Conservation (phyloP, 495 filamentous ascomycete species). For the Parmelia sp. region DNA sequence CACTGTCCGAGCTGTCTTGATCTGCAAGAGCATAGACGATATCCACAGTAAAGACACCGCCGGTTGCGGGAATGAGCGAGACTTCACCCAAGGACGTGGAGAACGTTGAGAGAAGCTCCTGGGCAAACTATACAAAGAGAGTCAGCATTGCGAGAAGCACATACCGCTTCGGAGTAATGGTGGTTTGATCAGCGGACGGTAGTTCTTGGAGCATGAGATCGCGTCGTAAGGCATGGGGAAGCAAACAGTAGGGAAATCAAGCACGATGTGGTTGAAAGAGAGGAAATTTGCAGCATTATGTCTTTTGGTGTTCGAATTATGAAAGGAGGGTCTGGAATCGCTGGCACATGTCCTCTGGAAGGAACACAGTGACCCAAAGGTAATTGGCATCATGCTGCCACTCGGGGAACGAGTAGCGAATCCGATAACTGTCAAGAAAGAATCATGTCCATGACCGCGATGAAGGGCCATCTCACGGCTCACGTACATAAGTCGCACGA, state of each 20-base stretch:
- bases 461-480: no score
- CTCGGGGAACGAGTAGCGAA: not conserved
- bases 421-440: not conserved
- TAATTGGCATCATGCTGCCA: not conserved
- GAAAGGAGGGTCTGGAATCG: not conserved
- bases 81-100: slow-evolving; percentile 79
- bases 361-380: not conserved
- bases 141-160: not conserved
- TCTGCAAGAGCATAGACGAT: slow-evolving; percentile 40
- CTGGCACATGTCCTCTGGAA: not conserved
- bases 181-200: not conserved
- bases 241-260: not conserved
- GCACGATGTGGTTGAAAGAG: not conserved
- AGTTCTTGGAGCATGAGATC: not conserved
- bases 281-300: not conserved
- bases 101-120: slow-evolving; percentile 98
- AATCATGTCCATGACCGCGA: no score
- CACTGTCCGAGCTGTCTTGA: slow-evolving; percentile 17
- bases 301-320: not conserved
- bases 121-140: slow-evolving; percentile 61
- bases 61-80: slow-evolving; percentile 77
- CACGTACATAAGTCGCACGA: slow-evolving; percentile 68
- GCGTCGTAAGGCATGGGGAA: not conserved
- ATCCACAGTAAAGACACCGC: slow-evolving; percentile 73
- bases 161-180: not conserved